Percentiles rank a stretch among this genome's conserved stretches.
These are phyloP conservation scores for Bacterosira constricta DNA, from an alignment of 108 stramenopile genomes.

Conservation along the genomic window DNA sequence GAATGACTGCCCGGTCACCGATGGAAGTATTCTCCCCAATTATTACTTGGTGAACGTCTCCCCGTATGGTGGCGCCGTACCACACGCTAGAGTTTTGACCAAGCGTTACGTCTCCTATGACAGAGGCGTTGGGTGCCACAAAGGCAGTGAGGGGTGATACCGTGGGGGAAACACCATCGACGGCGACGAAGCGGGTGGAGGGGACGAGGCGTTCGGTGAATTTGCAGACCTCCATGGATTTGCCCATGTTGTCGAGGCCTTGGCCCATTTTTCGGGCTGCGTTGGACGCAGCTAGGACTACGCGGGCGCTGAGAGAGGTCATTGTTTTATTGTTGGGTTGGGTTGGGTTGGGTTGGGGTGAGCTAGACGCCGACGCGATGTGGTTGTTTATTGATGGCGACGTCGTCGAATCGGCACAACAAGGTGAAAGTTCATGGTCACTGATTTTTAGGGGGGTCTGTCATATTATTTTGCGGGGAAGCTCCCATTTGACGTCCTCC, in stretches of 20 bases:
- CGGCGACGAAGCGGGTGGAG: conserved; percentile 87
- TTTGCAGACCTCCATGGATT: conserved; percentile 82
- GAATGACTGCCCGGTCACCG: conserved; percentile 92
- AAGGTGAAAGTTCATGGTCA: too few species aligned
- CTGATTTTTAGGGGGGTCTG: too few species aligned
- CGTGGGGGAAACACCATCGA: conserved; percentile 76
- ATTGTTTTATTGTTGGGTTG: conserved; percentile 22
- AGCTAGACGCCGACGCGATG: background rate
- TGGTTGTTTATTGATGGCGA: too few species aligned
- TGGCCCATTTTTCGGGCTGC: conserved; percentile 69
- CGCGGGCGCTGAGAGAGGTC: conserved; percentile 63
- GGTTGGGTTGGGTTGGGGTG: background rate
- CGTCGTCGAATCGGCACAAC: too few species aligned
- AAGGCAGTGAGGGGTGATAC: conserved; percentile 67
- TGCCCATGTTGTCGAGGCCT: conserved; percentile 65
- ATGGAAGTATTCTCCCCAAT: conserved; percentile 88
- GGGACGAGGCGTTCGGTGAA: conserved; percentile 85
- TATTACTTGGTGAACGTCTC: conserved; percentile 79
- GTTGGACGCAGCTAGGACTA: conserved; percentile 72
- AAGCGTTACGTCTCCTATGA: conserved; percentile 84
- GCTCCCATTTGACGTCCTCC: too few species aligned
- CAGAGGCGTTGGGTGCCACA: conserved; percentile 80
- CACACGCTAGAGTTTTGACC: conserved; percentile 79
- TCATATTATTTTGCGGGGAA: too few species aligned
- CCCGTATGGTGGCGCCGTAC: conserved; percentile 88